Conservation (phyloP, 371 early-diverging fungal genomes). For the Rhizopus stolonifer region DNA sequence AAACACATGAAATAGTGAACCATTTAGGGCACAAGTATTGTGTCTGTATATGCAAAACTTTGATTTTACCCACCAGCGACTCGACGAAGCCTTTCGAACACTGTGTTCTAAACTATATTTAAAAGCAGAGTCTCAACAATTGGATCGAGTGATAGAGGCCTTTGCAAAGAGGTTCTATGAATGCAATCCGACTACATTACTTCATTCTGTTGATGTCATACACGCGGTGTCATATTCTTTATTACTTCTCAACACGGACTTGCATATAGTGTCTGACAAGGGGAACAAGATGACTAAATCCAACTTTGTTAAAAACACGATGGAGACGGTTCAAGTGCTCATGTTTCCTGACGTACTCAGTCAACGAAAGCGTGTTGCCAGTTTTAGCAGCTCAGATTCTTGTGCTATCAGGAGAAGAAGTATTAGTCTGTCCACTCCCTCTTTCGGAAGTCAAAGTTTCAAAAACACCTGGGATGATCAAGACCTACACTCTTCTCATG, state of each 20-base stretch:
- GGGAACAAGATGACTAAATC: conserved; percentile 52
- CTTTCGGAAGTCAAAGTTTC: conserved; percentile 2
- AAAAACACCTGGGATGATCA: not conserved
- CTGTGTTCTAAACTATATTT: conserved; percentile 70
- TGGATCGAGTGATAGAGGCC: conserved; percentile 80
- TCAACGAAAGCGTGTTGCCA: conserved; percentile 7
- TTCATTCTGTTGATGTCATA: conserved; percentile 55
- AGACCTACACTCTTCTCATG: not conserved
- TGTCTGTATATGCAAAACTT: conserved; percentile 70
- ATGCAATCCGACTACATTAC: conserved; percentile 57
- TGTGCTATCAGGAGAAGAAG: not conserved
- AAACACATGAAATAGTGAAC: conserved; percentile 22
- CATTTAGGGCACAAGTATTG: conserved; percentile 36
- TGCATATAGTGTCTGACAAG: conserved; percentile 64
- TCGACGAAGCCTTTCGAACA: conserved; percentile 76
- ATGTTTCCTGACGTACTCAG: conserved; percentile 11
- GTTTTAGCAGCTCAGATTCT: conserved; percentile 9
- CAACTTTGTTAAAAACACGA: conserved; percentile 56
- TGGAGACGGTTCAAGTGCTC: conserved; percentile 37
- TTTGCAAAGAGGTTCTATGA: conserved; percentile 77
- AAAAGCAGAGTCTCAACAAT: conserved; percentile 86
- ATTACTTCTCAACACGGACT: conserved; percentile 87
- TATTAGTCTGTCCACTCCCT: not conserved
- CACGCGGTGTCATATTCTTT: conserved; percentile 82
- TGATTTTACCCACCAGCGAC: conserved; percentile 61